Percentiles rank a stretch among this genome's conserved stretches.
These are phyloP conservation scores for Clonostachys byssicola DNA, from an alignment of 2,329 filamentous ascomycete genomes.

Conservation along the genomic window DNA sequence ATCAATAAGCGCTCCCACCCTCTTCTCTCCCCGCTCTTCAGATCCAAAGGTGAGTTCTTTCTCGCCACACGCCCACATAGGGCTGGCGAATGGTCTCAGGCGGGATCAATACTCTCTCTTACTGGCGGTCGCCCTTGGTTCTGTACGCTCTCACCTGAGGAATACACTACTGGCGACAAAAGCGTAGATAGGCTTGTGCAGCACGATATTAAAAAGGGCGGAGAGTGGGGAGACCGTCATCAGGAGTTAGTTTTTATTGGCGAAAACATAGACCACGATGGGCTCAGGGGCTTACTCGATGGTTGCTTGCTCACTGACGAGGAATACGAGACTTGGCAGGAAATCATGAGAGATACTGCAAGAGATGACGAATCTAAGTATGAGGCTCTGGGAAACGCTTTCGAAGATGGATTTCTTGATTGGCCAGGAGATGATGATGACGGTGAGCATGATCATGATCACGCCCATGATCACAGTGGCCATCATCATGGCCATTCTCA, in stretches of 20 bases:
- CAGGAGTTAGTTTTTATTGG: conserved; percentile 75
- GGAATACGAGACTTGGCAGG: conserved; percentile 51
- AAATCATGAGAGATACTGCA: conserved; percentile 39
- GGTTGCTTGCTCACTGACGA: conserved; percentile 55
- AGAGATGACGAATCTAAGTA: conserved; percentile 31
- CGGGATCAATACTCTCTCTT: conserved; percentile 60
- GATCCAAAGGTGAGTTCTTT: conserved; percentile 60
- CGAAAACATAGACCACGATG: conserved; percentile 51
- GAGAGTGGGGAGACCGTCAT: conserved; percentile 64
- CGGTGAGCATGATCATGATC: conserved; percentile 23
- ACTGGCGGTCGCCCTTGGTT: conserved; percentile 54
- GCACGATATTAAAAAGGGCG: conserved; percentile 46
- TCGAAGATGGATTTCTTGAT: conserved; percentile 56
- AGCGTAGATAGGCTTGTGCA: conserved; percentile 42
- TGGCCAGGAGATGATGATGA: conserved; percentile 43
- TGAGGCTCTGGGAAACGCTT: conserved; percentile 41
- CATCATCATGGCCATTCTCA: neutral
- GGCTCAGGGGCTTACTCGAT: conserved; percentile 51
- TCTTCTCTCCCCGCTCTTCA: conserved; percentile 50
- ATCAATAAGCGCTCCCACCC: conserved; percentile 48
- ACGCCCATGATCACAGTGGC: neutral
- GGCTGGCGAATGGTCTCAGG: conserved; percentile 58
- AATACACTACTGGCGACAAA: conserved; percentile 41
- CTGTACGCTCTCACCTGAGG: conserved; percentile 48
- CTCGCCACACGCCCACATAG: conserved; percentile 52